These are phyloP conservation scores for Jatropha multifida DNA, from an alignment of 441 rosid species.

Conservation along the genomic window DNA sequence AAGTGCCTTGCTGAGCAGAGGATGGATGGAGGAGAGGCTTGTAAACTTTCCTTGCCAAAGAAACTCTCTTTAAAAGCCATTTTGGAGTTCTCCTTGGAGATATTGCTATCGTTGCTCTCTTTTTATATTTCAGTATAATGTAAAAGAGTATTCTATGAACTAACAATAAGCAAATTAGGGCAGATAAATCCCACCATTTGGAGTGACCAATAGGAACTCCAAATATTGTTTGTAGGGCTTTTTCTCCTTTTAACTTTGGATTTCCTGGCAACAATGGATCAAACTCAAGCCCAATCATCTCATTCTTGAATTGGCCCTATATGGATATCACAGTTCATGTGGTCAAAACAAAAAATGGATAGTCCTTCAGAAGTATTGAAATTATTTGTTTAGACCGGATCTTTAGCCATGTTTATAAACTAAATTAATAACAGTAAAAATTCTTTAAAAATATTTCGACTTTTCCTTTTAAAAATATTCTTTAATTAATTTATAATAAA, in stretches of 20 bases:
- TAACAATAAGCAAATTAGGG: slow-evolving; percentile 53
- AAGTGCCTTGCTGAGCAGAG: neutral
- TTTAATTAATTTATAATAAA: too few species aligned
- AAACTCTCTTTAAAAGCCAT: neutral
- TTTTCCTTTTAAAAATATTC: too few species aligned
- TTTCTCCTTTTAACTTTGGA: slow-evolving; percentile 58
- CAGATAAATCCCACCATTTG: slow-evolving; percentile 85
- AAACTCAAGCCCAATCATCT: slow-evolving; percentile 21
- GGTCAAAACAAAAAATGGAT: too few species aligned
- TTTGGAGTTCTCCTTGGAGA: neutral
- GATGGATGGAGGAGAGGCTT: neutral
- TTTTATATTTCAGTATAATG: slow-evolving; percentile 58
- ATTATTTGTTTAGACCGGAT: too few species aligned
- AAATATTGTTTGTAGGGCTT: slow-evolving; percentile 42
- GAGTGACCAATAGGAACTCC: slow-evolving; percentile 47
- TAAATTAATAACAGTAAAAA: too few species aligned
- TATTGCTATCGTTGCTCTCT: slow-evolving; percentile 32
- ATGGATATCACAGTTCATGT: neutral
- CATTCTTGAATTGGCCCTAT: slow-evolving; percentile 6
- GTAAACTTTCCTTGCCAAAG: neutral
- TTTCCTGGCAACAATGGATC: slow-evolving; percentile 43
- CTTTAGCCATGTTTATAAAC: too few species aligned
- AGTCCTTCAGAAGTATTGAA: too few species aligned
- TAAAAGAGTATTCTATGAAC: slow-evolving; percentile 63
- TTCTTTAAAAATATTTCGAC: too few species aligned